Conservation (phyloP, 352 stramenopile genomes). For the Plasmopara halstedii region DNA sequence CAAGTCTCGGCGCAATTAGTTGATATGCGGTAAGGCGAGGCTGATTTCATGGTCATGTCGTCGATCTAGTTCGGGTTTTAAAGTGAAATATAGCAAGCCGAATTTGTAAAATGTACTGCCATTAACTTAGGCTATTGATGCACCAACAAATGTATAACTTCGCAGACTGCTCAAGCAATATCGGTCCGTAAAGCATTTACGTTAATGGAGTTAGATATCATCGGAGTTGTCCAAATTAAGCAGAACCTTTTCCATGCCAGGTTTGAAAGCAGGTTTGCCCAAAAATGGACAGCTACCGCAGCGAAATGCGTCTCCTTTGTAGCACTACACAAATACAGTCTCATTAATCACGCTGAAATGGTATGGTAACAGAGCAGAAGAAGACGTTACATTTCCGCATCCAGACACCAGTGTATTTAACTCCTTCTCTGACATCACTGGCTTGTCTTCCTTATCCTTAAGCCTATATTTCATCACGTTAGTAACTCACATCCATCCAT, state of each 20-base stretch:
- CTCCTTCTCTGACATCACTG: slow-evolving; percentile 65
- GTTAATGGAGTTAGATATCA: slow-evolving; percentile 52
- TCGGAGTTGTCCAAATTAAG: slow-evolving; percentile 74
- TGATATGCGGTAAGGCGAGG: slow-evolving; percentile 51
- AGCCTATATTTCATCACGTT: too few species aligned
- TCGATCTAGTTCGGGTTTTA: neutral
- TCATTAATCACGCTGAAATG: slow-evolving; percentile 1
- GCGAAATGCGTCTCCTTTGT: slow-evolving; percentile 95
- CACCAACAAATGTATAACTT: neutral
- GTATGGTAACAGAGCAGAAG: neutral
- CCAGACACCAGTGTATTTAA: slow-evolving; percentile 71
- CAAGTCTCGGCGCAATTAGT: slow-evolving; percentile 34
- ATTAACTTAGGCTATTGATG: too few species aligned
- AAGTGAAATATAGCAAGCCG: slow-evolving; percentile 1
- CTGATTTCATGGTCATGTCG: slow-evolving; percentile 2
- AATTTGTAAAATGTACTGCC: too few species aligned
- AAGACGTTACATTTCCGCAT: slow-evolving; percentile 66
- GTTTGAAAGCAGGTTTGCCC: slow-evolving; percentile 94
- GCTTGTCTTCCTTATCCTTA: slow-evolving; percentile 67
- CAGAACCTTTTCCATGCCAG: slow-evolving; percentile 82
- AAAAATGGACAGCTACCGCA: slow-evolving; percentile 95
- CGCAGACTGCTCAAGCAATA: neutral
- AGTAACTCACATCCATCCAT: too few species aligned
- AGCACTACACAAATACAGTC: slow-evolving; percentile 68
- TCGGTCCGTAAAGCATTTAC: too few species aligned